Base-by-base conservation (phyloP, 1,139 yeast species). In the Magnusiomyces paraingens region DNA sequence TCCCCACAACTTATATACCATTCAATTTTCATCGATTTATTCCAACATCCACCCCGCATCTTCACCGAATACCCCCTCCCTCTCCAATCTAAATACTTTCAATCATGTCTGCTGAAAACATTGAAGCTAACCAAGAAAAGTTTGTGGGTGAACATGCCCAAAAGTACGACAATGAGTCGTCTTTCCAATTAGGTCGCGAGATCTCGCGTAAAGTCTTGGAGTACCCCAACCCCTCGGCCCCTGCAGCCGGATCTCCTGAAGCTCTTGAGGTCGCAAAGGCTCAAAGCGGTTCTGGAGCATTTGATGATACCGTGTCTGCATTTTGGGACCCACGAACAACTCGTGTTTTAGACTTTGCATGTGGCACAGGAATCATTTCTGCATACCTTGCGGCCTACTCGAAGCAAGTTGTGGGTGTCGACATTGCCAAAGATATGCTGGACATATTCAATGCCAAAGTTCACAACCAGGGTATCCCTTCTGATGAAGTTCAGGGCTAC, bases 141-240 rank as follows among this genome's bases (percentile, higher is more conserved):
- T 53, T 46, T 46, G 43, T 50, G 22, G 20, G 35, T 6, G 22
- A 53, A 14, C 44, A 42, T 17, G 52, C 54, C 22, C 46, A 49
- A 15, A 32, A 49, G 18, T 54, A 52, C 26, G 57, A 54, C 47
- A 58, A 51, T 41, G 56, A 50, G 11, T 21, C 44, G 29, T 74
- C 59, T 68, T 72, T 51, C 79, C 76, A 64, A 79, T 74, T 52
- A 67, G 82, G 63, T 75, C 35, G 47, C 20, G 54, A 50, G 12
- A 53, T 59, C 5, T 52, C 57, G 3, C 49, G 49, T 3, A 52
- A 51, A 20, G 52, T 59, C 29, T 52, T 58, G 2, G 51, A 52
- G 50, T 53, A 50, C 48, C 49, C 49, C n/a, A 29, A 47, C 40
- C 11, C 55, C 50, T 22, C 42, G 20, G 36, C 29, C 35, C 5